Evolutionary conservation across 2,329 filamentous ascomycete genomes (phyloP), one percentile per base, ranked within the genome.

Genomic region (Penicillium glabrum): DNA sequence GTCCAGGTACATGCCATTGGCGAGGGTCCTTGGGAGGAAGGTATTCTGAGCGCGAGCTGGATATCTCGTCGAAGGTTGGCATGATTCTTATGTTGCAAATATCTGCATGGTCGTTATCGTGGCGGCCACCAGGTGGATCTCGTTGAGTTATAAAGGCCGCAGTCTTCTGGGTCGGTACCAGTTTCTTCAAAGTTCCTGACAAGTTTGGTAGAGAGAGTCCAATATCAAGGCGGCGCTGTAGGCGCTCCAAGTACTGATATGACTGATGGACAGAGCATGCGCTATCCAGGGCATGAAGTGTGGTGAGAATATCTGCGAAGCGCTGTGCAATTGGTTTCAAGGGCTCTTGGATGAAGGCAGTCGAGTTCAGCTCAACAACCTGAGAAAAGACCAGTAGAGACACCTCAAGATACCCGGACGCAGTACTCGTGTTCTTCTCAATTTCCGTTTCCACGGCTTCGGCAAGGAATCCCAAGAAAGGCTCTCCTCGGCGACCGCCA

Each of bases 351-450:
- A 70, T 53, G 50, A 72, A 67, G 3, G 75, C 75, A n/a, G 67
- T 70, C 29, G 75, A 70, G 54, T 77, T 77, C 33, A 75, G 56
- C 43, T 76, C 70, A 4, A 76, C 61, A 4, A 77, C 63, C 43
- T 65, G 61, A 3, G 60, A 67, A 24, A 73, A 70, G 1, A 68
- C 59, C 0, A 60, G 57, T 3, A 72, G 48, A 27, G 58, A 64
- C 13, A 59, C 19, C 41, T 71, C 63, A 2, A 69, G 56, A 19
- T 61, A 53, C 63, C 31, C 62, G 61, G 45, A 66, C 63, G 43
- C 44, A 19, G 5, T 10, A 29, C 5, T 29, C 29, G 7, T n/a
- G 13, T 45, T 19, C 4, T 21, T 35, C 1, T 41, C 44, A 10
- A 53, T 5, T 21, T 53, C 51, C 9, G 21, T 1, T 16, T 3